These are phyloP conservation scores for Alternaria longipes DNA, from an alignment of 2,329 filamentous ascomycete genomes.

Conservation along the genomic window DNA sequence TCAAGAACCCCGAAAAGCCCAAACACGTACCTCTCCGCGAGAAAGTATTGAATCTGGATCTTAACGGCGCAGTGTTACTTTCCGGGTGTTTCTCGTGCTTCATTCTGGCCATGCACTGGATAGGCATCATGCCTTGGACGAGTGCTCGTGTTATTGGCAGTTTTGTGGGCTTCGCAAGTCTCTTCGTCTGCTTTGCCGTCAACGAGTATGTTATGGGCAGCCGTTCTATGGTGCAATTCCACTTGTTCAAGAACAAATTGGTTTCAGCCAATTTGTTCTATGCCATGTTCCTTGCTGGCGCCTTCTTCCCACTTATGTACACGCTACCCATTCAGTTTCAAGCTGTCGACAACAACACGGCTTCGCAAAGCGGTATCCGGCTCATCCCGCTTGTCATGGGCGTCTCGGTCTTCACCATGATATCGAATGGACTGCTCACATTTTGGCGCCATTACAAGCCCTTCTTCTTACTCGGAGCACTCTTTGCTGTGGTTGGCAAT, in stretches of 20 bases:
- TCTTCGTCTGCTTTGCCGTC: conserved; percentile 55
- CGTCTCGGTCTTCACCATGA: conserved; percentile 39
- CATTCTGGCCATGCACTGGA: conserved; percentile 42
- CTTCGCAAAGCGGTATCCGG: conserved; percentile 39
- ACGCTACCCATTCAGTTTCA: conserved; percentile 43
- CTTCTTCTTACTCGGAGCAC: conserved; percentile 50
- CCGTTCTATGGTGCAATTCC: conserved; percentile 39
- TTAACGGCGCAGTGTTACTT: conserved; percentile 32
- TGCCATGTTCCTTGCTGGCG: conserved; percentile 37
- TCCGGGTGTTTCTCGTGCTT: conserved; percentile 36
- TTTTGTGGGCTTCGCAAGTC: conserved; percentile 58
- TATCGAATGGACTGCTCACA: conserved; percentile 37
- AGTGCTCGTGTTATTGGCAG: conserved; percentile 56
- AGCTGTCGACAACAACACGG: conserved; percentile 34
- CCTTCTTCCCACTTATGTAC: conserved; percentile 42
- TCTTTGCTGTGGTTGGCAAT: conserved; percentile 31
- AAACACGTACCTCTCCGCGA: conserved; percentile 22
- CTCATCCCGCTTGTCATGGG: conserved; percentile 41
- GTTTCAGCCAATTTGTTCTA: conserved; percentile 30
- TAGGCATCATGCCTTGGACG: conserved; percentile 54
- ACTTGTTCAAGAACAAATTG: conserved; percentile 29
- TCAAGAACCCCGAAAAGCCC: conserved; percentile 27
- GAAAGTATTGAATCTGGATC: conserved; percentile 36
- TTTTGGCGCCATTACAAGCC: conserved; percentile 54
- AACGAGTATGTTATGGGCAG: conserved; percentile 40